These are phyloP conservation scores for Fraxinus excelsior DNA, from an alignment of 257 asterid species.

Conservation along the genomic window DNA sequence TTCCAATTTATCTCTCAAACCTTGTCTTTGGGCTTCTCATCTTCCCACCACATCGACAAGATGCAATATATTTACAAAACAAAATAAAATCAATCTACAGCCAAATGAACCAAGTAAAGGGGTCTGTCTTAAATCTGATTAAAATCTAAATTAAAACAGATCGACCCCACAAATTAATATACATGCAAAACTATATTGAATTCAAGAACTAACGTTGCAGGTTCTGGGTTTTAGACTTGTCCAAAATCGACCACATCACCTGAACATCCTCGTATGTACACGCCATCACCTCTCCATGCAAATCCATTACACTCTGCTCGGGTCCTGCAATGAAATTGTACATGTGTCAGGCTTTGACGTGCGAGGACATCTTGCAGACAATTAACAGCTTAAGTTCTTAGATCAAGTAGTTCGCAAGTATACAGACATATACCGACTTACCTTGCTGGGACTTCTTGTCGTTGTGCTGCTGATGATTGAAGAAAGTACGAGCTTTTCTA, in stretches of 20 bases:
- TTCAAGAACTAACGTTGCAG: slow-evolving; percentile 34
- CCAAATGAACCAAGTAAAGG: neutral
- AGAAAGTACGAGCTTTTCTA: slow-evolving; percentile 39
- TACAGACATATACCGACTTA: neutral
- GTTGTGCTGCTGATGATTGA: slow-evolving; percentile 33
- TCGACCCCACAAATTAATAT: slow-evolving; percentile 3
- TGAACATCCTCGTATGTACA: slow-evolving; percentile 84
- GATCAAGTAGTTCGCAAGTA: neutral
- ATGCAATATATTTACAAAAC: slow-evolving; percentile 34
- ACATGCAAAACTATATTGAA: neutral
- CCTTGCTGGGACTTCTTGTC: slow-evolving; percentile 37
- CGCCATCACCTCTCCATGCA: slow-evolving; percentile 84
- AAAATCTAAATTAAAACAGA: neutral
- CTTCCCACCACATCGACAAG: slow-evolving; percentile 47
- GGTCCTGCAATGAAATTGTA: slow-evolving; percentile 25
- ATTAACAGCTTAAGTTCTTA: neutral
- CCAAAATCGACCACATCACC: slow-evolving; percentile 88
- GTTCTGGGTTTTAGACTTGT: slow-evolving; percentile 56
- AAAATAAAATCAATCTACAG: neutral
- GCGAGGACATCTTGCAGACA: too few species aligned
- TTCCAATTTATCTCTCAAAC: neutral
- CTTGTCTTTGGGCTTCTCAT: slow-evolving; percentile 44
- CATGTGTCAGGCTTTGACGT: neutral
- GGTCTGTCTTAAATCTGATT: neutral
- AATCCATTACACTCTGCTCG: slow-evolving; percentile 48